Percentiles rank a stretch among this genome's conserved stretches.
These are phyloP conservation scores for Gracilaria caudata DNA, from an alignment of 23 red algal species.

Conservation along the genomic window DNA sequence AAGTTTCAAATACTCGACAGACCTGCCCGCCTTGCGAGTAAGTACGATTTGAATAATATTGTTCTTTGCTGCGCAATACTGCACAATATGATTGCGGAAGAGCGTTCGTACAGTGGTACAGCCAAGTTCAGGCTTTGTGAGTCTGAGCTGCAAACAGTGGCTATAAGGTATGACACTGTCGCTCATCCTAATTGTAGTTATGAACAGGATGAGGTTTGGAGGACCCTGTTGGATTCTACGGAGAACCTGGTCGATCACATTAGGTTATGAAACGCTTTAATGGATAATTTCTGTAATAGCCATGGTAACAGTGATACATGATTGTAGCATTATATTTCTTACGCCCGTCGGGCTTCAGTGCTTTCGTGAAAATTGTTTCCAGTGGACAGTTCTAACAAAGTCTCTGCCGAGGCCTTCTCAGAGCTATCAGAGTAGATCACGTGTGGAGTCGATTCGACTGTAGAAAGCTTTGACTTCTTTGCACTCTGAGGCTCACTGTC, in stretches of 20 bases:
- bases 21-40: background rate
- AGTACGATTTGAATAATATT: constrained; percentile 7
- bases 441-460: background rate
- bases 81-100: constrained; percentile 39
- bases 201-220: constrained; percentile 11
- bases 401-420: too few species aligned
- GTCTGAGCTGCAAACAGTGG: background rate
- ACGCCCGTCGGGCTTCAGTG: too few species aligned
- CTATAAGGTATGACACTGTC: background rate
- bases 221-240: background rate
- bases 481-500: background rate
- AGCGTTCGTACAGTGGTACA: background rate
- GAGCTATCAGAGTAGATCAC: background rate
- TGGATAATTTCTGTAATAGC: background rate
- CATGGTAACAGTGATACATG: too few species aligned
- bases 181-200: constrained; percentile 5
- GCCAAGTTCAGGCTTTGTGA: background rate
- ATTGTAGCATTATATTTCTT: too few species aligned
- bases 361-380: too few species aligned
- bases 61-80: constrained; percentile 20
- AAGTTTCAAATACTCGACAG: constrained; percentile 21
- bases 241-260: background rate
- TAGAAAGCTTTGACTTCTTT: background rate
- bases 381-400: too few species aligned
- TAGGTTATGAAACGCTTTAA: background rate